Conservation (phyloP, 352 stramenopile species). For the Chrysophaeum taylorii region DNA sequence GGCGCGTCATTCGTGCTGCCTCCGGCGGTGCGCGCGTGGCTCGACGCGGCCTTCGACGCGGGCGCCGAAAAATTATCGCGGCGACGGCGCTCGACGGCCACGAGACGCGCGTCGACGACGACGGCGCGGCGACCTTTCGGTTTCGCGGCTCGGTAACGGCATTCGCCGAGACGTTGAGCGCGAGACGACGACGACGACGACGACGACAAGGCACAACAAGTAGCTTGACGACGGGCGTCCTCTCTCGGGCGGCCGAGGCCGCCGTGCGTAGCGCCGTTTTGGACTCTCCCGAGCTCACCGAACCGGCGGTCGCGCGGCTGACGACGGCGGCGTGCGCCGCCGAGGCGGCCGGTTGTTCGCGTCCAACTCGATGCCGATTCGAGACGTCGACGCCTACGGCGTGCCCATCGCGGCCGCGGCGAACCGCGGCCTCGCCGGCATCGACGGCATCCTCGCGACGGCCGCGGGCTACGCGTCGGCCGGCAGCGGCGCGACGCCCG, state of each 20-base stretch:
- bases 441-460: slow-evolving; percentile 9
- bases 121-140: background rate
- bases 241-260: background rate
- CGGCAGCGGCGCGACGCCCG: too few relatives aligned
- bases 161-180: background rate
- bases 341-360: background rate
- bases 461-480: background rate
- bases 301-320: background rate
- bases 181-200: too few relatives aligned
- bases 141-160: background rate
- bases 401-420: background rate
- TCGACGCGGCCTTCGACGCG: background rate
- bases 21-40: background rate
- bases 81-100: background rate
- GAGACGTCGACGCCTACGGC: slow-evolving; percentile 1
- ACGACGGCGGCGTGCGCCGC: background rate
- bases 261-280: background rate
- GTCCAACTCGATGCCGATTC: slow-evolving; percentile 1
- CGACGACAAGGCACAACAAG: too few relatives aligned
- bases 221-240: too few relatives aligned
- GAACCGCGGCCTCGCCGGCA: slow-evolving; percentile 8
- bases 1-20: background rate
- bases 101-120: slow-evolving; percentile 13
- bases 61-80: background rate
- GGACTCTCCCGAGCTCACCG: background rate